Base-by-base conservation (phyloP, 495 filamentous ascomycete species). In the Podospora pseudoanserina region DNA sequence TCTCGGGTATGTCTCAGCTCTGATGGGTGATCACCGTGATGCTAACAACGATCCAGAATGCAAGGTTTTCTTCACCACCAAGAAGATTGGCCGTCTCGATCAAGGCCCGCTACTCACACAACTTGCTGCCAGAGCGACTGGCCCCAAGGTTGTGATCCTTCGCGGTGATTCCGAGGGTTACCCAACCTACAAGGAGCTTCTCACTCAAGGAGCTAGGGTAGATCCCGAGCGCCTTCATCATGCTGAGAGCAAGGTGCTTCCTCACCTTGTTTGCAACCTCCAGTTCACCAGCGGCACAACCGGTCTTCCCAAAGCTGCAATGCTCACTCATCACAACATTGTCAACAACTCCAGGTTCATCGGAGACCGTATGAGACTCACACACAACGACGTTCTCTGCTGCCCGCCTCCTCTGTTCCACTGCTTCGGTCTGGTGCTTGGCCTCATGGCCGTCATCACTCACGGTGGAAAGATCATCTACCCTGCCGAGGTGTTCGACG, bases 271-370 rank as follows among this genome's bases (percentile, higher is more conserved):
- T 6, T 89, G 86, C 74, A 91, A 90, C 69, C 79, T 91, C 28
- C 89, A 90, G 70, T 91, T 89, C 77, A 91, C 89, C 54, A 89
- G 86, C 73, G 89, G 89, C 27, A 89, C 88, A 18, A 91, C 89
- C 0, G 89, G 89, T 3, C 85, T 86, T 28, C 89, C 89, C 54
- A 91, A 92, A 70, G 89, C 89, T 4, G 88, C 88, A n/a, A 91
- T 90, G 88, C 79, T 92, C 65, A 90, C 89, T 1, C 89, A 91
- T 70, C 81, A 87, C 74, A 90, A 89, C 78, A 79, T 91, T 34
- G 82, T 91, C 26, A 91, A 91, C 75, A 91, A 91, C 73, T 83
- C 87, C 9, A 85, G 86, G 54, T 90, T 89, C 77, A 89, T 92
- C 63, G 89, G 88, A 59, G 86, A 90, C 71, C 86, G 89, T 69